Evolutionary conservation across 371 early-diverging fungal species (phyloP).

Genomic region (Mucor saturninus): DNA sequence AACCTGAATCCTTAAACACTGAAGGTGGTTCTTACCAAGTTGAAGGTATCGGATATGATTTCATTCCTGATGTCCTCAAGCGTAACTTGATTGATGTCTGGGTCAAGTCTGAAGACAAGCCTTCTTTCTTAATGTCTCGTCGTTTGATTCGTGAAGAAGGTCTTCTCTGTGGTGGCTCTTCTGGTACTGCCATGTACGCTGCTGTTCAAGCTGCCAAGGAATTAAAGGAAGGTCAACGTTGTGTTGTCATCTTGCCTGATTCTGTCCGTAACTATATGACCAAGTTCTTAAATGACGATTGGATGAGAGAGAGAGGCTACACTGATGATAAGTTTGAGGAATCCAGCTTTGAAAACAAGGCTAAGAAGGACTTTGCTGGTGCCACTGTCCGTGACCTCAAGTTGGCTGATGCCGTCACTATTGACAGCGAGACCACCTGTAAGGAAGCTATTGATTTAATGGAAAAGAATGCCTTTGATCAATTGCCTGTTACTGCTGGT

Average conservation of each 20-base stretch:
- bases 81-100: slow-evolving; percentile 86
- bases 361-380: slow-evolving; percentile 77
- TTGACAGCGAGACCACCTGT: slow-evolving; percentile 66
- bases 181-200: slow-evolving; percentile 85
- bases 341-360: slow-evolving; percentile 64
- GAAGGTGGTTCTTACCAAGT: slow-evolving; percentile 71
- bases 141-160: slow-evolving; percentile 97
- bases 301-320: slow-evolving; percentile 88
- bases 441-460: slow-evolving; percentile 86
- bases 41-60: slow-evolving; percentile 98
- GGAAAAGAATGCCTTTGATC: slow-evolving; percentile 91
- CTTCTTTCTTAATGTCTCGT: slow-evolving; percentile 93
- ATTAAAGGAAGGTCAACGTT: slow-evolving; percentile 78
- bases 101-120: slow-evolving; percentile 94
- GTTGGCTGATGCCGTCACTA: slow-evolving; percentile 83
- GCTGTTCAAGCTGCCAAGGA: slow-evolving; percentile 83
- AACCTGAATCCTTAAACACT: slow-evolving; percentile 81
- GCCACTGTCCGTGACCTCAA: slow-evolving; percentile 83
- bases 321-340: slow-evolving; percentile 59
- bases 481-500: slow-evolving; percentile 86
- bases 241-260: slow-evolving; percentile 93
- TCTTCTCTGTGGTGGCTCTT: slow-evolving; percentile 92
- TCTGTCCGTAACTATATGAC: slow-evolving; percentile 98
- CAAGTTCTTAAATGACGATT: slow-evolving; percentile 93
- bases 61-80: slow-evolving; percentile 91